Percentiles rank a stretch among this genome's conserved stretches.
These are phyloP conservation scores for Aspergillus incahuasiensis DNA, from an alignment of 495 filamentous ascomycete species.

Conservation along the genomic window DNA sequence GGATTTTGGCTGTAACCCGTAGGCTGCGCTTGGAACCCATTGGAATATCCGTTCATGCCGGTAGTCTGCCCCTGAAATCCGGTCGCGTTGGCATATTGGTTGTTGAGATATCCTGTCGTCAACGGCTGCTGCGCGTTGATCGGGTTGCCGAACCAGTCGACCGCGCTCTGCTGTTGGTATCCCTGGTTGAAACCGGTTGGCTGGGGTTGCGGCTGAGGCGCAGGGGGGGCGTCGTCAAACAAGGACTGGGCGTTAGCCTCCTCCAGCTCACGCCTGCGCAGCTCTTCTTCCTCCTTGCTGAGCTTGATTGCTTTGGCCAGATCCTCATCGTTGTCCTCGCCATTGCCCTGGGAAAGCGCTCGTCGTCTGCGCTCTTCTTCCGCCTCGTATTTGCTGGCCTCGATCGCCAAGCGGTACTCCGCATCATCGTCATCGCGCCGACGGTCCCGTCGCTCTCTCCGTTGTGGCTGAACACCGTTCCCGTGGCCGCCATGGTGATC, in stretches of 20 bases:
- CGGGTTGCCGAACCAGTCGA: slow-evolving; percentile 96
- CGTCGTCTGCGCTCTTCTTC: slow-evolving; percentile 81
- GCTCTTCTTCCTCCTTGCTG: slow-evolving; percentile 90
- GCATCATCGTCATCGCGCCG: slow-evolving; percentile 79
- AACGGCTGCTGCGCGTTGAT: slow-evolving; percentile 70
- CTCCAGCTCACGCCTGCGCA: slow-evolving; percentile 82
- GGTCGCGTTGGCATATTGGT: slow-evolving; percentile 72
- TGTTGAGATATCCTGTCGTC: slow-evolving; percentile 79
- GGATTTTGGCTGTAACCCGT: slow-evolving; percentile 58
- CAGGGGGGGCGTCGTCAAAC: slow-evolving; percentile 69
- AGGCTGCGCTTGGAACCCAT: slow-evolving; percentile 60
- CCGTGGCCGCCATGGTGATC: slow-evolving; percentile 49
- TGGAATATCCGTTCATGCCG: slow-evolving; percentile 64
- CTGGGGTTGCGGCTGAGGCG: slow-evolving; percentile 72
- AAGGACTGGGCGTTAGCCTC: slow-evolving; percentile 80
- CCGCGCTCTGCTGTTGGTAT: slow-evolving; percentile 90
- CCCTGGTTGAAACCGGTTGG: slow-evolving; percentile 89
- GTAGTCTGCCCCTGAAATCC: slow-evolving; percentile 60
- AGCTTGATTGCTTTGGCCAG: slow-evolving; percentile 93
- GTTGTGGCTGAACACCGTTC: slow-evolving; percentile 35
- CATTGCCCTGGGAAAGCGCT: slow-evolving; percentile 47
- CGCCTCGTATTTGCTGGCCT: slow-evolving; percentile 93
- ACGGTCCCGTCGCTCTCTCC: slow-evolving; percentile 39
- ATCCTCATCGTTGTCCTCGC: slow-evolving; percentile 73
- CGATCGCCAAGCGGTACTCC: slow-evolving; percentile 88